Evolutionary conservation across 257 asterid species (phyloP).

Genomic region (Solanum ossicruentum): DNA sequence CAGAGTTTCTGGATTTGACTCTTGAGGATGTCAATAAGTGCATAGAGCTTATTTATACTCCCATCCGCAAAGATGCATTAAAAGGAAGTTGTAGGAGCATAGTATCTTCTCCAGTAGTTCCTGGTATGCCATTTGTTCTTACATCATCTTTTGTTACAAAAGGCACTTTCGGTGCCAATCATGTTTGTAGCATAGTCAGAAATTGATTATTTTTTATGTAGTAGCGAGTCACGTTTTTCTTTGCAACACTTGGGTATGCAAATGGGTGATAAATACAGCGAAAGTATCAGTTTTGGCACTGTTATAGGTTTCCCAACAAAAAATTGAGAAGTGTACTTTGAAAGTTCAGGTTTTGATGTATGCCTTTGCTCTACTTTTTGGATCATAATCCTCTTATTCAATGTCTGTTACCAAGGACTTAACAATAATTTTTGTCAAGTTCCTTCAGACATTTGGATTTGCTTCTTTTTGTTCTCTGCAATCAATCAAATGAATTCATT

Average conservation of each 20-base stretch:
- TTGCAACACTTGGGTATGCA: not conserved
- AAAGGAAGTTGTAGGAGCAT: conserved; percentile 48
- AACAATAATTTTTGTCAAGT: not conserved
- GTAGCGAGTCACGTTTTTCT: not conserved
- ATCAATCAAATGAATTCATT: not conserved
- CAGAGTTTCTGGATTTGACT: conserved; percentile 72
- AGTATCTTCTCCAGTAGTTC: conserved; percentile 54
- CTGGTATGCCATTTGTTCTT: conserved; percentile 41
- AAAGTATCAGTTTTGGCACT: not conserved
- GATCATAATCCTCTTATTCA: not conserved
- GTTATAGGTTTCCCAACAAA: not conserved
- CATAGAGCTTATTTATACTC: conserved; percentile 70
- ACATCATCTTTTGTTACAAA: not conserved
- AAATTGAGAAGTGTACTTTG: not conserved
- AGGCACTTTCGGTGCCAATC: not conserved
- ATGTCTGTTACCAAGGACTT: not conserved
- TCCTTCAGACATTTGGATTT: not conserved
- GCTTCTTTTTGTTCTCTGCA: not conserved
- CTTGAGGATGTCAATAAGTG: conserved; percentile 56
- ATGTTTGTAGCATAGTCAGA: not conserved
- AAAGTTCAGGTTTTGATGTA: not conserved
- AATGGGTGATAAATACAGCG: not conserved
- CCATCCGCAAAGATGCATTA: conserved; percentile 78
- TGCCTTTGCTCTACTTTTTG: not conserved
- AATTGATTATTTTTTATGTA: not conserved